A percentile compares a stretch with the other conserved stretches of the same genome.
Evolutionary conservation across 306 rosid genomes (phyloP).

Genomic region (Acacia confusa): DNA sequence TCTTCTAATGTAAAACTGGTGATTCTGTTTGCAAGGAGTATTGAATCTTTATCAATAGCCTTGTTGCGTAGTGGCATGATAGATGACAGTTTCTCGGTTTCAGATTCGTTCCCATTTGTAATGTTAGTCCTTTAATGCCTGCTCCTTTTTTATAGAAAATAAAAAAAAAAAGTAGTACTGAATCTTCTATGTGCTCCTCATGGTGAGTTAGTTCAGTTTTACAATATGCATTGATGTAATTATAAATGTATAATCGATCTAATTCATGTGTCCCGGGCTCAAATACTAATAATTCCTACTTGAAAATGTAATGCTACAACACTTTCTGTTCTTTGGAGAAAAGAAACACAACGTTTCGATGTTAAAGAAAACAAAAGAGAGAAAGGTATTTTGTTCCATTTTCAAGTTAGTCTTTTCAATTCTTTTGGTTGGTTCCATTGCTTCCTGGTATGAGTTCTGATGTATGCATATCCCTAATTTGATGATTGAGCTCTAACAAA

Average conservation of each 20-base stretch:
- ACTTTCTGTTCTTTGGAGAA: neutral
- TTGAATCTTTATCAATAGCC: neutral
- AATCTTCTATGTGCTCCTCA: neutral
- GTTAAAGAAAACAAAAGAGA: neutral
- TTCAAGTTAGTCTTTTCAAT: neutral
- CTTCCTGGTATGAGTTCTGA: neutral
- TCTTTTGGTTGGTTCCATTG: slow-evolving; percentile 23
- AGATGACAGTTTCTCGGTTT: no score
- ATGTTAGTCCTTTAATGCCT: no score
- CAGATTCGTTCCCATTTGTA: no score
- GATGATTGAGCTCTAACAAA: slow-evolving; percentile 10
- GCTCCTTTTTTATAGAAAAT: no score
- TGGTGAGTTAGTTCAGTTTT: neutral
- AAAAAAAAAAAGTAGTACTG: neutral
- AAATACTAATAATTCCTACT: neutral
- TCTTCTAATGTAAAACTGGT: slow-evolving; percentile 15
- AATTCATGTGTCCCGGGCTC: neutral
- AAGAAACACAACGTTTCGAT: neutral
- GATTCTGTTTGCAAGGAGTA: slow-evolving; percentile 2
- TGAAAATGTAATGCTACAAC: neutral
- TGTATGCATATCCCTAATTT: slow-evolving; percentile 1
- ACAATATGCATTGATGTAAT: neutral
- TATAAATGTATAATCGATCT: neutral
- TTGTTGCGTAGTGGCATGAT: no score
- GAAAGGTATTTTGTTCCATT: neutral